Percentiles rank a stretch among this genome's conserved stretches.
phyloP scores from a whole-genome alignment of 2,329 filamentous ascomycete genomes.

The Aspergillus clavatus region DNA sequence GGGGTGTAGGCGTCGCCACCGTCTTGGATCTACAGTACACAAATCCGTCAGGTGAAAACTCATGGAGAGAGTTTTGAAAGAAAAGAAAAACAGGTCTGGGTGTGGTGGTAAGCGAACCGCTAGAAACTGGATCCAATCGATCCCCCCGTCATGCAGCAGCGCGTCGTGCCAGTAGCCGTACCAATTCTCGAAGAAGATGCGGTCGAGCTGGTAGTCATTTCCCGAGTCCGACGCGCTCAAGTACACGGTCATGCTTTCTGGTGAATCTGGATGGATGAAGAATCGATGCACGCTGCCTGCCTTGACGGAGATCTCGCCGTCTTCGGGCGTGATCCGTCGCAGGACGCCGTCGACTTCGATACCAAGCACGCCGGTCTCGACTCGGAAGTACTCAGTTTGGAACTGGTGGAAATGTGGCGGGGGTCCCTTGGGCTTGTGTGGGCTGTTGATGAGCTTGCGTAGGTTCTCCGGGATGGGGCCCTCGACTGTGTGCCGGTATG shows the following conservation, averaged over 20 bases:
- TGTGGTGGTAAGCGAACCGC: not conserved
- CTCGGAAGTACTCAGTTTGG: slow-evolving; percentile 14
- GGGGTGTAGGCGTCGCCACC: slow-evolving; percentile 9
- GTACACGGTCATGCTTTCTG: slow-evolving; percentile 11
- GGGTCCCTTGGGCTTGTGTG: slow-evolving; percentile 6
- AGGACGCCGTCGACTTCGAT: slow-evolving; percentile 7
- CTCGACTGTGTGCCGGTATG: slow-evolving; percentile 6
- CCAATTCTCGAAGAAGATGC: slow-evolving; percentile 16
- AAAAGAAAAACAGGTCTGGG: not conserved
- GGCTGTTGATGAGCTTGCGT: slow-evolving; percentile 4
- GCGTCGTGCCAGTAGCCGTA: slow-evolving; percentile 17
- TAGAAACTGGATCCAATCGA: slow-evolving; percentile 11
- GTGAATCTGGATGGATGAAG: slow-evolving; percentile 10
- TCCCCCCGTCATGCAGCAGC: slow-evolving; percentile 8
- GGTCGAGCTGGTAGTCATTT: slow-evolving; percentile 11
- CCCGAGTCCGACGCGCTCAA: slow-evolving; percentile 14
- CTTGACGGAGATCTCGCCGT: slow-evolving; percentile 6
- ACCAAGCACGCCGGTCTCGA: slow-evolving; percentile 7
- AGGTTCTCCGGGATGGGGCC: slow-evolving; percentile 2
- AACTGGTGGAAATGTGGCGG: slow-evolving; percentile 14
- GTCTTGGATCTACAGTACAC: slow-evolving; percentile 11
- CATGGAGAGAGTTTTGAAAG: no score
- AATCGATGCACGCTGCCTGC: slow-evolving; percentile 11
- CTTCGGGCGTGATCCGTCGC: slow-evolving; percentile 3
- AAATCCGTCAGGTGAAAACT: no score